Percentiles rank a stretch among this genome's conserved stretches.
These are phyloP conservation scores for Suillus ampliporus DNA, from an alignment of 768 basidiomycete species.

Conservation along the genomic window DNA sequence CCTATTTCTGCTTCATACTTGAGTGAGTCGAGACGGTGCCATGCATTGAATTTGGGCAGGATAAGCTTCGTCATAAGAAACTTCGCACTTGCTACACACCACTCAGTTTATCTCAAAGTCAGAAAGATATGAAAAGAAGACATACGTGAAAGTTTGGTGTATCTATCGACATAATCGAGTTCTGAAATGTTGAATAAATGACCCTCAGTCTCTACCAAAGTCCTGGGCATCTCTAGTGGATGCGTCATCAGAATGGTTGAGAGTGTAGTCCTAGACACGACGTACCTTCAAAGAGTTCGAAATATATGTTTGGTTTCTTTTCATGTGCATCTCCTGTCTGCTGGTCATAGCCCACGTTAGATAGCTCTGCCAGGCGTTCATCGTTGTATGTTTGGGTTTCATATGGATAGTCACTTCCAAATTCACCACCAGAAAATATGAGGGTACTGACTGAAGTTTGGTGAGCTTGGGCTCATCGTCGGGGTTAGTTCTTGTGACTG, in stretches of 20 bases:
- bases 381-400: slow-evolving; percentile 11
- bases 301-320: slow-evolving; percentile 26
- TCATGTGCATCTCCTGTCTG: slow-evolving; percentile 3
- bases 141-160: slow-evolving; percentile 57
- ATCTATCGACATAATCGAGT: slow-evolving; percentile 47
- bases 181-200: slow-evolving; percentile 60
- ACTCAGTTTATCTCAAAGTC: slow-evolving; percentile 18
- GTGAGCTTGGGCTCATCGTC: slow-evolving; percentile 13
- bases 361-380: slow-evolving; percentile 12
- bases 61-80: slow-evolving; percentile 69
- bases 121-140: slow-evolving; percentile 13
- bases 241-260: neutral
- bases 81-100: slow-evolving; percentile 52
- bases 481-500: slow-evolving; percentile 19
- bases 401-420: slow-evolving; percentile 20
- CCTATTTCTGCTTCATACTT: slow-evolving; percentile 51
- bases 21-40: slow-evolving; percentile 54
- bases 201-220: slow-evolving; percentile 53
- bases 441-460: slow-evolving; percentile 29
- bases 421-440: slow-evolving; percentile 38
- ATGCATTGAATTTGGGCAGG: slow-evolving; percentile 60
- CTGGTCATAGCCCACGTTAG: slow-evolving; percentile 8
- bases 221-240: slow-evolving; percentile 57
- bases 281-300: slow-evolving; percentile 37
- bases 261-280: neutral